Evolutionary conservation across 345 rosid species (phyloP).

Genomic region (Anastatica hierochuntica): DNA sequence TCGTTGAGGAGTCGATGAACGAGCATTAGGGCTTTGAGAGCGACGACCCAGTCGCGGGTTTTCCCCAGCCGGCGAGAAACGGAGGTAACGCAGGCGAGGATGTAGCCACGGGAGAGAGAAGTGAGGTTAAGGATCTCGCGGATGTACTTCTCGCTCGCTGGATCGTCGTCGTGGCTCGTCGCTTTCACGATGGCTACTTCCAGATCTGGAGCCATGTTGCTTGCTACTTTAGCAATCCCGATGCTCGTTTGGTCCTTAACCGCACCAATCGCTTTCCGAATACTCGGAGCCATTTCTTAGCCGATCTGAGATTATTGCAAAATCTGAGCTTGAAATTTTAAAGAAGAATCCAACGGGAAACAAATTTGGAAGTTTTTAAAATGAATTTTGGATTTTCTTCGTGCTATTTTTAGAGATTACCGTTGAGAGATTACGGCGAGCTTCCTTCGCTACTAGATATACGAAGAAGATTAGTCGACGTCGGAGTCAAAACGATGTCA

Average conservation of each 20-base stretch:
- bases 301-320: no score
- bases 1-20: conserved; percentile 64
- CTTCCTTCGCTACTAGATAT: background rate
- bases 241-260: conserved; percentile 97
- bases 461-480: background rate
- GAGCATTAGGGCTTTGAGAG: conserved; percentile 61
- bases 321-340: no score
- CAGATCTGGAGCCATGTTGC: conserved; percentile 93
- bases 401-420: no score
- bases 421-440: no score
- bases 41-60: conserved; percentile 93
- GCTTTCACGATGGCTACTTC: conserved; percentile 91
- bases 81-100: conserved; percentile 59
- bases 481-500: background rate
- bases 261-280: conserved; percentile 89
- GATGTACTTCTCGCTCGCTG: conserved; percentile 69
- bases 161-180: conserved; percentile 88
- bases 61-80: conserved; percentile 65
- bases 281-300: conserved; percentile 57
- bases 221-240: conserved; percentile 77
- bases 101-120: conserved; percentile 54
- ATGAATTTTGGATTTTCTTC: no score
- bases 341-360: no score
- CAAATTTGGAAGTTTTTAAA: no score
- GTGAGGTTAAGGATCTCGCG: conserved; percentile 56